Base-by-base conservation (phyloP, 495 filamentous ascomycete genomes). In the Neurospora sp. region DNA sequence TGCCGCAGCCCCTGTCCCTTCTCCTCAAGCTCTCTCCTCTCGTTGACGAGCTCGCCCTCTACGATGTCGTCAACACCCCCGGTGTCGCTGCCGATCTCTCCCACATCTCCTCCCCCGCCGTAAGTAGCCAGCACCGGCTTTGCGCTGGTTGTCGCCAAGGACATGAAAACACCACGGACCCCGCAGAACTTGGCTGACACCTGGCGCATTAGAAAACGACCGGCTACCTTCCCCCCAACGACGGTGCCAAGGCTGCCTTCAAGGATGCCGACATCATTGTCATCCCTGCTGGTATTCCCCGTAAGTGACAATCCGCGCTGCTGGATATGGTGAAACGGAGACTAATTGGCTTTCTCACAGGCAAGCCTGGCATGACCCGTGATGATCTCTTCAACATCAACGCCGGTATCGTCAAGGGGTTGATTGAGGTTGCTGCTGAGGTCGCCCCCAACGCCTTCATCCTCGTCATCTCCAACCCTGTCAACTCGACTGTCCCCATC, bases 331-430 rank as follows among this genome's bases (percentile, higher is more conserved):
- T 76, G 72, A 38, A 72, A n/a, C 14, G 16, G 41, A 74, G 38
- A 76, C 72, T 72, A 39, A 70, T 12, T 14, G n/a, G 16, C 75
- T 71, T 70, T 35, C 27, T 12, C 12, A 72, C 76, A 98, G 95
- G 95, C 84, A 98, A 98, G 87, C 96, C 96, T 74, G 96, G 96
- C 79, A 99, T 99, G 96, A 97, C 92, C 82, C 94, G 96, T 86
- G 96, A 99, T 80, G 95, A 98, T 78, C 93, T 99, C 72, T 99
- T 99, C 92, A 97, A 96, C 85, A 93, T 96, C 86, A 98, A 98
- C 79, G 95, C 95, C 70, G 93, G 94, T 74, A 97, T 98, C 79
- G 94, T 98, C 77, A 92, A 93, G 79, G 92, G 91, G 74, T 87
- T 98, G 71, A 90, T 93, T 79, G 90, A 94, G 82, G 90, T 93